Conservation (phyloP, 2,329 filamentous ascomycete genomes). For the Emmonsia crescens region DNA sequence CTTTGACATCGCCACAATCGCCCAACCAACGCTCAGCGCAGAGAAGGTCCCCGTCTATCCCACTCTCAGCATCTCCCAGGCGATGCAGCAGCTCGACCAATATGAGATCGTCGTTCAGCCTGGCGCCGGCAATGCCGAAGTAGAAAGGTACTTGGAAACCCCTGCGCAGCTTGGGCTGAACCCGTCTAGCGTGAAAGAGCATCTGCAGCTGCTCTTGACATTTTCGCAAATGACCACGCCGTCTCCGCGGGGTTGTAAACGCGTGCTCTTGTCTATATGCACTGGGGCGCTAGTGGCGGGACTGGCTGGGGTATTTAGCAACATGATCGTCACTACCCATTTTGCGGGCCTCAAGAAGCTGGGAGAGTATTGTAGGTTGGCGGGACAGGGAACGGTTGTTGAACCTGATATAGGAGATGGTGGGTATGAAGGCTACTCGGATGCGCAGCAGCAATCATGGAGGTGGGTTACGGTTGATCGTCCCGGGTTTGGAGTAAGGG, state of each 20-base stretch:
- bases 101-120: conserved; percentile 2
- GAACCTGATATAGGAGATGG: not conserved
- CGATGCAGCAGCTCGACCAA: not conserved
- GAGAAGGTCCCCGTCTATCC: conserved; percentile 1
- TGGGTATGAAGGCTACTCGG: not conserved
- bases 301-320: not conserved
- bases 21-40: not conserved
- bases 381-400: not conserved
- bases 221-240: not conserved
- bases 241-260: not conserved
- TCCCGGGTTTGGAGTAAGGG: not conserved
- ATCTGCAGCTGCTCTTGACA: not conserved
- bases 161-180: not conserved
- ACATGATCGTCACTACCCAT: not conserved
- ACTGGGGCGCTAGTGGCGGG: conserved; percentile 1
- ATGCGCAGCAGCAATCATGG: not conserved
- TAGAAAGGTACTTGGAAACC: not conserved
- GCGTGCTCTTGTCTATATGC: conserved; percentile 1
- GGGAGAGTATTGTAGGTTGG: not conserved
- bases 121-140: not conserved
- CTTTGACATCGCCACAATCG: not conserved
- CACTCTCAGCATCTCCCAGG: not conserved
- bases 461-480: not conserved
- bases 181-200: not conserved
- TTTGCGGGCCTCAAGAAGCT: not conserved